Evolutionary conservation across 352 stramenopile species (phyloP), one percentile per base, ranked within the genome.

Genomic region (Globisporangium orthogonon): DNA sequence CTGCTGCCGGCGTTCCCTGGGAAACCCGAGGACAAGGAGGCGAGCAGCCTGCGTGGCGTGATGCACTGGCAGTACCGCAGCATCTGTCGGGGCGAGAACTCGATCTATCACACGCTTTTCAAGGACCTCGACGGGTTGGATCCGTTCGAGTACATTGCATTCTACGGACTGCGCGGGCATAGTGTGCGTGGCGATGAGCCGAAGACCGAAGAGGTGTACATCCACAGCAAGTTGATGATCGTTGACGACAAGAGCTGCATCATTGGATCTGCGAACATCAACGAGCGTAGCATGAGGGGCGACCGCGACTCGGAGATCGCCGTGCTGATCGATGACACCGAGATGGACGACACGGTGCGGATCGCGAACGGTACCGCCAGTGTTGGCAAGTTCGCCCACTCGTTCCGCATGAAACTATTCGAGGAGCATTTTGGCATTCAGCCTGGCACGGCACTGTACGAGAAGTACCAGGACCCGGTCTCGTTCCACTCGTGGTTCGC

Each of bases 211-310:
- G 71, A 92, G 55, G 71, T 95, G 2, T 95, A 95, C 61, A 81
- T 97, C 23, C 90, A 97, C 71, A 94, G 76, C 60, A 97, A 97
- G 67, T 65, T 96, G 57, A 96, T 95, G 83, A 92, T 95, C 50
- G 85, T 92, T 11, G 85, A 95, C 62, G 85, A 95, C 48, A 70
- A 79, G 37, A 67, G 58, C 50, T 83, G 67, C 50, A 93, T 95
- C 67, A 91, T 95, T 33, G 85, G 85, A 11, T 90, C 78, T 3
- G 85, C 85, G 31, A 95, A 95, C 61, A 90, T 95, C 53, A 95
- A 95, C 63, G 85, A 95, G 56, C 80, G 85, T 53, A 92, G 81
- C 60, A 87, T 93, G 83, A 83, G 69, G n/a, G 85, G 85, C 40
- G 83, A 93, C 61, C 81, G 85, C 47, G 85, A 95, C 60, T 95